Percentiles rank a stretch among this genome's conserved stretches.
Evolutionary conservation across 139 green algal species (phyloP).

Genomic region (Chlorella vulgaris): DNA sequence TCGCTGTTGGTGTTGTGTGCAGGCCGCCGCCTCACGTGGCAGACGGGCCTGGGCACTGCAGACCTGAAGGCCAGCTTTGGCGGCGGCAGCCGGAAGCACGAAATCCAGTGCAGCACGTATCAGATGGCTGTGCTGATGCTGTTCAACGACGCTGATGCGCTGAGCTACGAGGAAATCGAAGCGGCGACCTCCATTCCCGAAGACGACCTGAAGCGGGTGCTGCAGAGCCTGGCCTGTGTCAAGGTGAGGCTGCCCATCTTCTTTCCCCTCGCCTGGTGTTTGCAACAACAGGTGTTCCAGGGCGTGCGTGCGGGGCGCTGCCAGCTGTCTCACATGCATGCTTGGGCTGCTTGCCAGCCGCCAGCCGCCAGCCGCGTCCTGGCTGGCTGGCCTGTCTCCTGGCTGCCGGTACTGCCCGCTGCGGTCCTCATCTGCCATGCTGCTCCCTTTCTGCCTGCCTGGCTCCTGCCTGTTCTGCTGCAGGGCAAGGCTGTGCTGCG

Average conservation of each 20-base stretch:
- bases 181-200: slow-evolving; percentile 80
- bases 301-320: neutral
- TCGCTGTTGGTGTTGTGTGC: slow-evolving; percentile 44
- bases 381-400: too few species aligned
- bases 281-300: neutral
- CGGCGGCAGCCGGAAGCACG: slow-evolving; percentile 70
- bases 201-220: slow-evolving; percentile 83
- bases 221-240: slow-evolving; percentile 89
- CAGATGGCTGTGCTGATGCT: slow-evolving; percentile 92
- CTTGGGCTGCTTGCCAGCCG: too few species aligned
- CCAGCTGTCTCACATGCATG: neutral
- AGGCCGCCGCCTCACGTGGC: slow-evolving; percentile 94
- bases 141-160: slow-evolving; percentile 88
- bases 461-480: slow-evolving; percentile 5
- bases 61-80: slow-evolving; percentile 85
- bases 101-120: slow-evolving; percentile 93
- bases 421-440: too few species aligned
- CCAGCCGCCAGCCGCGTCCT: too few species aligned
- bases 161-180: slow-evolving; percentile 65
- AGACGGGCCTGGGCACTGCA: slow-evolving; percentile 94
- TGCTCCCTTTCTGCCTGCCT: too few species aligned
- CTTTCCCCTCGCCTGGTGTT: too few species aligned
- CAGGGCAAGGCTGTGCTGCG: slow-evolving; percentile 90
- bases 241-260: too few species aligned
- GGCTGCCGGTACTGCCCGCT: too few species aligned